Evolutionary conservation across 2,329 filamentous ascomycete genomes (phyloP), one percentile per base, ranked within the genome.

Genomic region (Coniochaeta pulveracea): DNA sequence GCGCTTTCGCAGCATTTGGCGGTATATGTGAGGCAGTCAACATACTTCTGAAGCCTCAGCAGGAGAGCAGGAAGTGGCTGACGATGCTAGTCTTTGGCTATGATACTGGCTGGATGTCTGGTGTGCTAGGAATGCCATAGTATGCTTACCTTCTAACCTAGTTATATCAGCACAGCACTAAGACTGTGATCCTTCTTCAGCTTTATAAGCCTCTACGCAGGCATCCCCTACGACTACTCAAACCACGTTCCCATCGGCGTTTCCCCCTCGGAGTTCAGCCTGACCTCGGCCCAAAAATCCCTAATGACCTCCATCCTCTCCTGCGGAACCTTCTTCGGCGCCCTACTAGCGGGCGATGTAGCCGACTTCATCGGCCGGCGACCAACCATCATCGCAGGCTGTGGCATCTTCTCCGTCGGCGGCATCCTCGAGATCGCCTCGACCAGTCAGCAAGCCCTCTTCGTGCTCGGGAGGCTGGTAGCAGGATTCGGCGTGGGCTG

Each of bases 231-330:
- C 34, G 38, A 49, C 40, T 48, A 47, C 36, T 53, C 48, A 16
- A 37, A 34, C 4, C 38, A 37, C 4, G 34, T 35, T 10, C 54
- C 44, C 24, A 43, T 46, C 19, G 42, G 42, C 22, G 39, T 49
- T 21, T 28, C 36, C 17, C 19, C 31, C 16, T 38, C 35, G 17
- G 30, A 42, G 16, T 48, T 46, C 29, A 39, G 32, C 27, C 37
- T 48, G 4, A 33, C 43, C 2, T 45, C 47, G 10, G 43, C 44
- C 15, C 40, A 44, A 30, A 49, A 49, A 39, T 51, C 49, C 5
- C 40, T 80, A 33, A 78, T 80, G 48, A 74, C 72, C 38, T 77
- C 73, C 21, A 79, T 80, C 45, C 63, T 82, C 24, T 80, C 76
- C 12, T 66, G 61, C 42, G 63, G 66, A 46, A 78, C 75, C 37